Evolutionary conservation across 495 filamentous ascomycete genomes (phyloP), one percentile per base, ranked within the genome.

Genomic region (Melanomma pulvis-pyrius): DNA sequence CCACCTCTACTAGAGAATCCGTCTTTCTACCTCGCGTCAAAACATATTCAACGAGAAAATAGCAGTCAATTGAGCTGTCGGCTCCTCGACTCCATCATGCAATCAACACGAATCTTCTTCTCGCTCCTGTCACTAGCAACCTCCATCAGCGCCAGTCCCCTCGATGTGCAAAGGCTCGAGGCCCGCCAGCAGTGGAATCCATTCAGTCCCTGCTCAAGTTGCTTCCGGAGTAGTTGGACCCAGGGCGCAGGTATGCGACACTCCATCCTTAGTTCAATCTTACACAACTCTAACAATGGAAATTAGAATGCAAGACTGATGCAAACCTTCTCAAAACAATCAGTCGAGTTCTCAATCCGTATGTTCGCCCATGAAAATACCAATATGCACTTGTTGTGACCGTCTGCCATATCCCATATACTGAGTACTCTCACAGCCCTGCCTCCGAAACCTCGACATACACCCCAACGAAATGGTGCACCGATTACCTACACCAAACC

Each of bases 401-500:
- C n/a, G 4, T 44, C 8, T 15, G n/a, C 3, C 2, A 17, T n/a
- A 6, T 15, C 2, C n/a, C 39, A n/a, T 12, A 22, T 26, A 46
- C 61, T 57, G 13, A 55, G 1, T 32, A 36, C 4, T 46, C 6
- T 7, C 29, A 7, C 51, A 64, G 61, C 3, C 63, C 63, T 12
- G 63, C 63, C 6, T 52, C 44, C 7, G 63, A 22, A 24, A 66
- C 63, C 11, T 25, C 54, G 0, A 66, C 63, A 30, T 66, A 59
- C 55, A 66, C 63, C 2, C 53, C 63, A 13, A 66, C 54, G 7
- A n/a, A 66, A 66, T 66, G 54, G 54, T 66, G 63, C 47, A 52
- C 41, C 15, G 46, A 66, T 12, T 50, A 30, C 28, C 55, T 66
- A 0, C 54, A 32, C 8, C 63, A 60, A 32, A 66, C 63, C n/a